These are phyloP conservation scores for Diaporthe citriasiana DNA, from an alignment of 2,329 filamentous ascomycete species.

Conservation along the genomic window DNA sequence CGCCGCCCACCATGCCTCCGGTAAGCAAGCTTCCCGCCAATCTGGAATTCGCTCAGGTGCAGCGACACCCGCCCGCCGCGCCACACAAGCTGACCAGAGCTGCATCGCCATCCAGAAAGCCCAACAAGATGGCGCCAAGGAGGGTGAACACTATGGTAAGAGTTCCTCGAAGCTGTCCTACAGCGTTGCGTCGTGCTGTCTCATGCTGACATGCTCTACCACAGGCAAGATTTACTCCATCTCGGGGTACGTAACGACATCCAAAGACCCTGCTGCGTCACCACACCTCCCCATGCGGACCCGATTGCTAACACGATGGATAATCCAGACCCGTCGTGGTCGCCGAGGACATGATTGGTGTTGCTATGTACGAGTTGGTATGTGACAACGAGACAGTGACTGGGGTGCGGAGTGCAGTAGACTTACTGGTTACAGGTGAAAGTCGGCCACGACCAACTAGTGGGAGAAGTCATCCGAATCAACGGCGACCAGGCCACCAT, in stretches of 20 bases:
- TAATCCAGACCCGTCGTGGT: slow-evolving; percentile 85
- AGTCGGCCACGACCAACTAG: slow-evolving; percentile 91
- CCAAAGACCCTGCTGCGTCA: slow-evolving; percentile 36
- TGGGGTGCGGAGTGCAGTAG: background rate
- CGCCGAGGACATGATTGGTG: slow-evolving; percentile 98
- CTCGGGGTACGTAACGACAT: slow-evolving; percentile 67
- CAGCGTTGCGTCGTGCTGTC: slow-evolving; percentile 19
- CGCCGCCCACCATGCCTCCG: slow-evolving; percentile 66
- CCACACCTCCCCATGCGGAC: background rate
- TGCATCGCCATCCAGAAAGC: slow-evolving; percentile 50
- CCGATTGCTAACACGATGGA: slow-evolving; percentile 51
- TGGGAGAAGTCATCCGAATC: slow-evolving; percentile 98
- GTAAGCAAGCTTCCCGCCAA: slow-evolving; percentile 57
- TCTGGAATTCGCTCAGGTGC: slow-evolving; percentile 33
- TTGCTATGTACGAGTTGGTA: slow-evolving; percentile 99
- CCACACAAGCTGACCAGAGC: slow-evolving; percentile 40
- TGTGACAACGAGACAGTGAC: slow-evolving; percentile 49
- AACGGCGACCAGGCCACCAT: slow-evolving; percentile 96
- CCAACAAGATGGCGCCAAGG: slow-evolving; percentile 53
- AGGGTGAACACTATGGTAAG: slow-evolving; percentile 59
- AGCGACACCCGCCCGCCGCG: slow-evolving; percentile 10
- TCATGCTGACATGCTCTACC: slow-evolving; percentile 35
- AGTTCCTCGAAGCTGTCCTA: slow-evolving; percentile 3
- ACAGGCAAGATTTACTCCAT: slow-evolving; percentile 74
- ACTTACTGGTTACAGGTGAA: slow-evolving; percentile 73